Evolutionary conservation across 192 early-diverging fungal species (phyloP), one percentile per base, ranked within the genome.

Genomic region (Chytriomyces sp.): DNA sequence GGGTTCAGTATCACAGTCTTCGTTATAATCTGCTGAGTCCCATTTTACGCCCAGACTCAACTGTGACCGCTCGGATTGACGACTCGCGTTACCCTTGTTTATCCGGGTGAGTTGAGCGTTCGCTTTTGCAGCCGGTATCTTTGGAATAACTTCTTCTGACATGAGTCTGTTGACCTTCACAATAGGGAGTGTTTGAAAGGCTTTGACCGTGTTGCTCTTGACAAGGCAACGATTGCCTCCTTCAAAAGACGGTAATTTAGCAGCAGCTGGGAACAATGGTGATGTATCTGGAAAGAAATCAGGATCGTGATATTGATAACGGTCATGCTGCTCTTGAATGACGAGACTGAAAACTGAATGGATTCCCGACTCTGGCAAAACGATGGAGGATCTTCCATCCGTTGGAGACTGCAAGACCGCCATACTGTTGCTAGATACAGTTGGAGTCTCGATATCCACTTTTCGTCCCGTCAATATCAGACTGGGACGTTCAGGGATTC

Each of bases 361-460:
- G n/a, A n/a, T n/a, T n/a, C n/a, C n/a, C n/a, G n/a, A n/a, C n/a
- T n/a, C n/a, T n/a, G 33, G 26, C 22, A 60, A 22, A 22, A 36
- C 58, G n/a, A 56, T 56, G 22, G 31, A 28, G 0, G 58, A 60
- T 12, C 32, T 60, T 28, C 58, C 58, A 34, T 41, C 5, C 32
- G 39, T 17, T 25, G 19, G 39, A 41, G 17, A 30, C 28, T 30
- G 34, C 10, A 64, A 44, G n/a, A 64, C 62, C 14, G 62, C 62
- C 62, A 64, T 39, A 44, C 62, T 64, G 30, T 14, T 49, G 44
- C 44, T 14, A 6, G 62, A 64, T 10, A 44, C 62, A 26, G 62
- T 41, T 26, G 62, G 62, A 26, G 62, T 64, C 49, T 64, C 62
- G 12, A 64, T 64, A 44, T 64, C 62, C 7, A 64, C 62, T 44